phyloP scores from a whole-genome alignment of 2,329 filamentous ascomycete species.

The Fusarium sp. region DNA sequence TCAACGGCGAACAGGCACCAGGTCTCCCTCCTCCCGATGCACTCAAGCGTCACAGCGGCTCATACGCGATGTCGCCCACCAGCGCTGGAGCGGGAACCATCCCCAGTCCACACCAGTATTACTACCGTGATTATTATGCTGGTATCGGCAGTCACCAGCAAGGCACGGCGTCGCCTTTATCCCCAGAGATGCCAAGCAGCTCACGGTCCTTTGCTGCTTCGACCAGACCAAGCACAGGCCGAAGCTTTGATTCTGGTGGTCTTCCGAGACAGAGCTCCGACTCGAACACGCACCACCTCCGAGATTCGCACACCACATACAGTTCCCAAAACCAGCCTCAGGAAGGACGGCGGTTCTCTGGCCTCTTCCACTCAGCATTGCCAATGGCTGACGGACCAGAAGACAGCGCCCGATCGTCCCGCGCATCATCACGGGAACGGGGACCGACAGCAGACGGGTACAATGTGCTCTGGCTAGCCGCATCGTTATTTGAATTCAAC shows the following conservation, averaged over 20 bases:
- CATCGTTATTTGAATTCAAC: constrained; percentile 95
- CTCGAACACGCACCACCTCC: constrained; percentile 54
- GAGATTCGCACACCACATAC: constrained; percentile 65
- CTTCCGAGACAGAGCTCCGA: constrained; percentile 62
- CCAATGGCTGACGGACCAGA: constrained; percentile 75
- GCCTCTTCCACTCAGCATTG: constrained; percentile 85
- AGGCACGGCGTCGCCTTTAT: constrained; percentile 65
- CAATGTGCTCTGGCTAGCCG: constrained; percentile 86
- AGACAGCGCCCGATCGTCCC: constrained; percentile 61
- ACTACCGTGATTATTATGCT: constrained; percentile 58
- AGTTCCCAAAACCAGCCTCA: constrained; percentile 57
- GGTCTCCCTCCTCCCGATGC: constrained; percentile 72
- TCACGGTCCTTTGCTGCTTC: constrained; percentile 58
- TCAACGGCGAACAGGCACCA: constrained; percentile 69
- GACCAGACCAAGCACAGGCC: constrained; percentile 65
- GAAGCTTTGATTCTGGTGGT: constrained; percentile 64
- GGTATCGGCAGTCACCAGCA: constrained; percentile 48
- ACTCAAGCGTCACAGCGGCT: constrained; percentile 68
- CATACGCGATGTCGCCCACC: constrained; percentile 68
- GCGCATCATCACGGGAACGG: constrained; percentile 67
- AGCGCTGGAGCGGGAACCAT: constrained; percentile 45
- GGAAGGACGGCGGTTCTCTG: constrained; percentile 68
- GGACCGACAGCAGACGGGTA: constrained; percentile 63
- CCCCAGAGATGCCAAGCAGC: constrained; percentile 60
- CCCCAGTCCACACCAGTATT: constrained; percentile 62